Conservation (phyloP, 1,284 basidiomycete species). For the Ceratobasidium sp. region DNA sequence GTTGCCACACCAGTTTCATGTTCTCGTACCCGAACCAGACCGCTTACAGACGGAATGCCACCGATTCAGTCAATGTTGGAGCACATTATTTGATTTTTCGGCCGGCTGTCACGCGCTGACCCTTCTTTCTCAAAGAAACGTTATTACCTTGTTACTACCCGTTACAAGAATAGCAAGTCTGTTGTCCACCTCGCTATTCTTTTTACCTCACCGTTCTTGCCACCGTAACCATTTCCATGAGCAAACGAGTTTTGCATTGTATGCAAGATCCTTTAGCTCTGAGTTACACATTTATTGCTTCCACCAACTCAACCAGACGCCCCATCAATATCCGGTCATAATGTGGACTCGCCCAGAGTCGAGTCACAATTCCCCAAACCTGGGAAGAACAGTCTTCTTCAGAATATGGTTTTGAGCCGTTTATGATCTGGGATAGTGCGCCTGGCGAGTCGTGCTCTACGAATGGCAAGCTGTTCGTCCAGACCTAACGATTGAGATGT, state of each 20-base stretch:
- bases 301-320: conserved; percentile 2
- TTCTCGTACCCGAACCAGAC: not conserved
- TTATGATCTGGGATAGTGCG: conserved; percentile 5
- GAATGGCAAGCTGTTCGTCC: conserved; percentile 5
- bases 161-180: too few species aligned
- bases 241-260: too few species aligned
- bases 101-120: too few species aligned
- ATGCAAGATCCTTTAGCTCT: too few species aligned
- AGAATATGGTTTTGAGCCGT: conserved; percentile 16
- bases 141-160: too few species aligned
- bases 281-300: not conserved
- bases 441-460: conserved; percentile 1
- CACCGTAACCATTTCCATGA: too few species aligned
- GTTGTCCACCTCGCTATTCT: too few species aligned
- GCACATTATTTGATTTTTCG: too few species aligned
- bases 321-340: not conserved
- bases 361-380: not conserved
- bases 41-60: too few species aligned
- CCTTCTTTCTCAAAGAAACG: too few species aligned
- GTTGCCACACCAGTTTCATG: not conserved
- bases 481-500: not conserved
- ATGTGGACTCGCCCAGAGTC: not conserved
- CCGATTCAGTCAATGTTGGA: too few species aligned
- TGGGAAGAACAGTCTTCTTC: not conserved
- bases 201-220: too few species aligned